phyloP scores from a whole-genome alignment of 805 yeast genomes.

The Ogataea siamensis region DNA sequence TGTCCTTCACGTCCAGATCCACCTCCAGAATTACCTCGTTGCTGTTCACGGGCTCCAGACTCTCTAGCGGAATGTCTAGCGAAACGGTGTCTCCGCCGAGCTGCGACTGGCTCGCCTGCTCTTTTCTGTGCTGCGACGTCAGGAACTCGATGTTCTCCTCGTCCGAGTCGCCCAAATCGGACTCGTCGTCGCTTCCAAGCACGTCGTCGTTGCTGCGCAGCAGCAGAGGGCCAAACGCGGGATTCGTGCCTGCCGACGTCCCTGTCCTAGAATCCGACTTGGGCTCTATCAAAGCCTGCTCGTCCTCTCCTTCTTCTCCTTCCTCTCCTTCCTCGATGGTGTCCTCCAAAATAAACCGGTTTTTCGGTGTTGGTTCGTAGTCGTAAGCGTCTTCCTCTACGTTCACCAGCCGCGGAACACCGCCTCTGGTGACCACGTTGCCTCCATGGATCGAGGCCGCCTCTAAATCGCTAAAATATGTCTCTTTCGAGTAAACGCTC shows the following conservation, averaged over 20 bases:
- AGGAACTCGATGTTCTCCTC: conserved; percentile 33
- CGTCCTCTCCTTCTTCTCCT: conserved; percentile 25
- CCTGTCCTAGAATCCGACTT: conserved; percentile 1
- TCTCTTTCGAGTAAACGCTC: conserved; percentile 33
- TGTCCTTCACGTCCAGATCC: conserved; percentile 16
- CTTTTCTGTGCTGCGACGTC: conserved; percentile 26
- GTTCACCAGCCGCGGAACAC: conserved; percentile 27
- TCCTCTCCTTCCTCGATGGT: conserved; percentile 23
- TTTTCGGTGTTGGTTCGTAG: conserved; percentile 23
- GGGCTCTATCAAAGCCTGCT: conserved; percentile 2
- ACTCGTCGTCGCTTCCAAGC: conserved; percentile 21
- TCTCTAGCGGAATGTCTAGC: conserved; percentile 19
- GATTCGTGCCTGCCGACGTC: not conserved
- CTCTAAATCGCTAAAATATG: conserved; percentile 34
- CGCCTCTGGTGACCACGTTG: conserved; percentile 30
- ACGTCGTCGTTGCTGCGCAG: conserved; percentile 13
- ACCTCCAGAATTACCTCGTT: conserved; percentile 21
- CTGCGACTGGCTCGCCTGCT: conserved; percentile 17
- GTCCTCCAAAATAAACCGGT: conserved; percentile 20
- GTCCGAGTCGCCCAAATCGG: conserved; percentile 31
- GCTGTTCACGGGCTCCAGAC: conserved; percentile 15
- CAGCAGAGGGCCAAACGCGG: conserved; percentile 17
- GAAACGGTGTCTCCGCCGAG: conserved; percentile 9
- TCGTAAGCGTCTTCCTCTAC: conserved; percentile 30
- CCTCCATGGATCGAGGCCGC: conserved; percentile 35